Percentiles rank a stretch among this genome's conserved stretches.
Conservation (phyloP, 148 eudicot species). For the Cornus controversa region DNA sequence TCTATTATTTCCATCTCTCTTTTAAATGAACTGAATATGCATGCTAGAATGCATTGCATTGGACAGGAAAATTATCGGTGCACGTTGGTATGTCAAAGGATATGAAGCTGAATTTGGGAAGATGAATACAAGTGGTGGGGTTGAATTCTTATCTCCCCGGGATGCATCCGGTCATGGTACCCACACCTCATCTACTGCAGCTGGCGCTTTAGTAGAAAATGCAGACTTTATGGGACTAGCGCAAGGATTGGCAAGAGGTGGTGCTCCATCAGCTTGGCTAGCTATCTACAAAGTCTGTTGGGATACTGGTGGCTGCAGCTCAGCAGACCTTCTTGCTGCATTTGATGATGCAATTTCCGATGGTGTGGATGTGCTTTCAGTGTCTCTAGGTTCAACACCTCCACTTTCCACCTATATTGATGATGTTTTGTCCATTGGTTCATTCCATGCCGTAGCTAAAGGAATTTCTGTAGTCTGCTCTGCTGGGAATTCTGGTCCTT, state of each 20-base stretch:
- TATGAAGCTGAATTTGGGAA: slow-evolving; percentile 30
- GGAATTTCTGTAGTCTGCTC: slow-evolving; percentile 48
- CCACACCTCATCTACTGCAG: slow-evolving; percentile 38
- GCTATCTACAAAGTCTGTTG: slow-evolving; percentile 37
- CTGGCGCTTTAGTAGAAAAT: slow-evolving; percentile 25
- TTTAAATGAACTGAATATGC: not conserved
- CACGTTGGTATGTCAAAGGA: slow-evolving; percentile 40
- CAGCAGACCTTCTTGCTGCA: slow-evolving; percentile 50
- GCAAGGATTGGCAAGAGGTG: slow-evolving; percentile 34
- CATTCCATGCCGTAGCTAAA: slow-evolving; percentile 40
- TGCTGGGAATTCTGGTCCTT: slow-evolving; percentile 54
- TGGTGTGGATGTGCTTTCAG: slow-evolving; percentile 53
- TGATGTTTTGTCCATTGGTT: slow-evolving; percentile 42
- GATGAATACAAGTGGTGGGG: slow-evolving; percentile 14
- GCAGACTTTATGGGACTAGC: slow-evolving; percentile 30
- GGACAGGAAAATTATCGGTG: slow-evolving; percentile 40
- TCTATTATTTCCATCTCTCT: not conserved
- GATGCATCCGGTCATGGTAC: slow-evolving; percentile 43
- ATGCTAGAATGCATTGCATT: not conserved
- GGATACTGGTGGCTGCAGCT: slow-evolving; percentile 41
- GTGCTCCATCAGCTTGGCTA: slow-evolving; percentile 35
- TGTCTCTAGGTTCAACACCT: slow-evolving; percentile 40
- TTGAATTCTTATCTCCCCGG: slow-evolving; percentile 29
- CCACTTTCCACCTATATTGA: slow-evolving; percentile 30
- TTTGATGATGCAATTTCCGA: slow-evolving; percentile 50